Percentiles rank a stretch among this genome's conserved stretches.
phyloP scores from a whole-genome alignment of 495 filamentous ascomycete species.

The Glarea lozoyensis region DNA sequence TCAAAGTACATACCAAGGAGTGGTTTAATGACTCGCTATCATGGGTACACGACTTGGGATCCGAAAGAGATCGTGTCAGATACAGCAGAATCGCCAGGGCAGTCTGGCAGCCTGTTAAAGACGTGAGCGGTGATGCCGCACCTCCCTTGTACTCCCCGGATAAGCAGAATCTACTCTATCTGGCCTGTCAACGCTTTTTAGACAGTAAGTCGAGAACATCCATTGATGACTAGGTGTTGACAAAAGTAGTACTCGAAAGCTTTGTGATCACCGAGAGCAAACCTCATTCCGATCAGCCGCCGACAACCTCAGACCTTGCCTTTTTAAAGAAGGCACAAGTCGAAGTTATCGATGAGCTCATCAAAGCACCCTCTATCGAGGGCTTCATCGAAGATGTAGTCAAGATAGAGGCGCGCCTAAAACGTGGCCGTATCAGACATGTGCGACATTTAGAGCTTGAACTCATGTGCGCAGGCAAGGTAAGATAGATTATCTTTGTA shows the following conservation, averaged over 20 bases:
- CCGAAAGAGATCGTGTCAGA: constrained; percentile 5
- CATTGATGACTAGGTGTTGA: too few relatives aligned
- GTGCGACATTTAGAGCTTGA: constrained; percentile 15
- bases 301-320: too few relatives aligned
- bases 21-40: constrained; percentile 14
- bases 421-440: constrained; percentile 4
- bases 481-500: background rate
- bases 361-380: constrained; percentile 8
- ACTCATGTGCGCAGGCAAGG: constrained; percentile 19
- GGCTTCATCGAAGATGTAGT: constrained; percentile 14
- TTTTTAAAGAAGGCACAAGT: constrained; percentile 5
- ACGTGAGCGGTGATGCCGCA: background rate
- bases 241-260: constrained; percentile 13
- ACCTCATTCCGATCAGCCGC: too few relatives aligned
- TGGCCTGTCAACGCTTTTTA: constrained; percentile 13
- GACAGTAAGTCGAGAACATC: constrained; percentile 10
- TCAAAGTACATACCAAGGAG: constrained; percentile 5
- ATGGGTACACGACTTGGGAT: constrained; percentile 9
- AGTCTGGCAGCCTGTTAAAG: constrained; percentile 13
- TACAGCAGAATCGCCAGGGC: constrained; percentile 14
- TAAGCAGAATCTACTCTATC: constrained; percentile 6
- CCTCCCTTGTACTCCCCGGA: background rate
- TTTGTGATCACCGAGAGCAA: background rate
- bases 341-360: constrained; percentile 13
- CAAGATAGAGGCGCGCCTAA: constrained; percentile 4